Evolutionary conservation across 106 monocot genomes (phyloP).

Genomic region (Vanilla planifolia): DNA sequence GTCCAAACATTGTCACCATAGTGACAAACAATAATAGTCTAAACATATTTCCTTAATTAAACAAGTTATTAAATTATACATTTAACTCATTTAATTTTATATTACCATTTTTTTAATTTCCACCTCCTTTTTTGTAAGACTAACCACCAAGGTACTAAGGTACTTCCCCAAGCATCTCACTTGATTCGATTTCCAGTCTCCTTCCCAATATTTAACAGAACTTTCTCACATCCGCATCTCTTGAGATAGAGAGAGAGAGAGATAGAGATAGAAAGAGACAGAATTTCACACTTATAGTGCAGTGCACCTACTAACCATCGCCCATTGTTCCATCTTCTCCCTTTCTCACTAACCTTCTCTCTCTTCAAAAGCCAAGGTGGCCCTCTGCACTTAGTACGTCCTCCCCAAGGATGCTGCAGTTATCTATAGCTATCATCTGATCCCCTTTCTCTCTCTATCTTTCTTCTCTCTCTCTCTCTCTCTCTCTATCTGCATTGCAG

Average conservation of each 20-base stretch:
- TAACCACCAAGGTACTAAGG: too few species aligned
- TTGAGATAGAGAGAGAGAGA: neutral
- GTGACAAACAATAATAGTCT: too few species aligned
- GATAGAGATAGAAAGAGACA: neutral
- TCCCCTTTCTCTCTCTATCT: slow-evolving; percentile 8
- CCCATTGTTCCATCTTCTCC: neutral
- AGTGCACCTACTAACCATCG: neutral
- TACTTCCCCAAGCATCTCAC: too few species aligned
- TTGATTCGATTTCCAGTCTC: too few species aligned
- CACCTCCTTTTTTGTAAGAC: too few species aligned
- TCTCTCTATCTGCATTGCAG: slow-evolving; percentile 15
- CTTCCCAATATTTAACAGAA: too few species aligned
- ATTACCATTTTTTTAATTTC: too few species aligned
- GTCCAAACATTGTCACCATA: too few species aligned
- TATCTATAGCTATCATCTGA: slow-evolving; percentile 64
- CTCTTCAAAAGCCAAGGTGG: slow-evolving; percentile 20
- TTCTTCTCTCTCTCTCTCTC: slow-evolving; percentile 3
- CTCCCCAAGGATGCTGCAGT: slow-evolving; percentile 38
- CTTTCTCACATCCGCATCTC: too few species aligned
- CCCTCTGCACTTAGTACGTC: slow-evolving; percentile 3
- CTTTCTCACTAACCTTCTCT: neutral
- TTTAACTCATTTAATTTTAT: too few species aligned
- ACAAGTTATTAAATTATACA: too few species aligned
- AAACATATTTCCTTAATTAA: too few species aligned
- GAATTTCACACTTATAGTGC: slow-evolving; percentile 10